Percentiles rank a stretch among this genome's conserved stretches.
phyloP scores from a whole-genome alignment of 352 stramenopile species.

The Globisporangium cederbergense region DNA sequence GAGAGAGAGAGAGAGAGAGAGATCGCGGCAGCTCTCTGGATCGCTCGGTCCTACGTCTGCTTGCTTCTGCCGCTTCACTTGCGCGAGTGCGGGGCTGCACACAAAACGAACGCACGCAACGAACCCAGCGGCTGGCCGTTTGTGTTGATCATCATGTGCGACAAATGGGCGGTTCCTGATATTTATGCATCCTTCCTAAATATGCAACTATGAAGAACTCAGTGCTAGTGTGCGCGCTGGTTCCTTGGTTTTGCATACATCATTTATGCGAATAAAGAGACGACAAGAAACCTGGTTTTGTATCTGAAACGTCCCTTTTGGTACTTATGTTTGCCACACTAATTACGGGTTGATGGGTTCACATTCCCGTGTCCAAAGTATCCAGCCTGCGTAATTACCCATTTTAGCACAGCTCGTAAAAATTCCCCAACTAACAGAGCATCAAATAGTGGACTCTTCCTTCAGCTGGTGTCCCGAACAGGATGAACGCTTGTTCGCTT shows the following conservation, averaged over 20 bases:
- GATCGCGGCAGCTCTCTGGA: neutral
- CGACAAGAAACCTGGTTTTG: neutral
- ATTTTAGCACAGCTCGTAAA: neutral
- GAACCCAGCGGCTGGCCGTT: neutral
- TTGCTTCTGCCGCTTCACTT: neutral
- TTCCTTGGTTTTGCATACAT: neutral
- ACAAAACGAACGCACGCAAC: too few relatives aligned
- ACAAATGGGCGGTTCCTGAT: neutral
- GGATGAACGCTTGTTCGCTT: neutral
- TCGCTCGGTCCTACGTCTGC: too few relatives aligned
- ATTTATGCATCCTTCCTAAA: neutral
- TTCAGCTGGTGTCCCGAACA: neutral
- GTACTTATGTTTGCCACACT: neutral
- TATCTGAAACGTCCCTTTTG: neutral
- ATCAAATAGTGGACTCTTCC: neutral
- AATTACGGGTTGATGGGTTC: conserved; percentile 4
- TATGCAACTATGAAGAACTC: neutral
- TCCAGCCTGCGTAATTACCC: conserved; percentile 13
- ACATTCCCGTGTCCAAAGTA: neutral
- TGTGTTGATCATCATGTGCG: neutral
- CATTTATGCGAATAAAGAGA: neutral
- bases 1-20: neutral
- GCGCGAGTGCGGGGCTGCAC: neutral
- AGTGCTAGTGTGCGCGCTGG: neutral
- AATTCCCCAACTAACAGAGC: neutral